Evolutionary conservation across 106 monocot genomes (phyloP).

Genomic region (Alisma plantagoaquatica): DNA sequence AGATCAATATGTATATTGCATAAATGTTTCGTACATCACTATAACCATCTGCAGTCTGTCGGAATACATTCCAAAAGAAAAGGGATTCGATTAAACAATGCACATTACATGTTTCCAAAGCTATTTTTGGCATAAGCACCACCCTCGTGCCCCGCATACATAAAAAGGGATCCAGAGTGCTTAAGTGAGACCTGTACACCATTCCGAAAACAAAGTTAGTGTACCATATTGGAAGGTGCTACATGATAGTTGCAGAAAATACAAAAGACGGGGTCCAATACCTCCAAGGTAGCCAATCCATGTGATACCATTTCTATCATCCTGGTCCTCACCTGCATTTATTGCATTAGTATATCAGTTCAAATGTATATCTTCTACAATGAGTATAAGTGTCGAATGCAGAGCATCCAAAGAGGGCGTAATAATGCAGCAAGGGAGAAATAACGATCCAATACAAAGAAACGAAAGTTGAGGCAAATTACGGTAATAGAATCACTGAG

Average conservation of each 20-base stretch:
- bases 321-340: slow-evolving; percentile 63
- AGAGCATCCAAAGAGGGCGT: neutral
- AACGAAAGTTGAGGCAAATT: neutral
- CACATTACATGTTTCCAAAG: slow-evolving; percentile 96
- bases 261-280: slow-evolving; percentile 12
- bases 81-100: too few species aligned
- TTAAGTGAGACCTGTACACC: slow-evolving; percentile 87
- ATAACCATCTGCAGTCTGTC: too few species aligned
- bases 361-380: too few species aligned
- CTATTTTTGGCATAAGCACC: slow-evolving; percentile 99
- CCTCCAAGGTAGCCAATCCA: slow-evolving; percentile 79
- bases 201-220: too few species aligned
- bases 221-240: too few species aligned
- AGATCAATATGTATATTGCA: neutral
- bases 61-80: too few species aligned
- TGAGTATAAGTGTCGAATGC: neutral
- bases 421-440: neutral
- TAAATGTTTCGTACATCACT: too few species aligned
- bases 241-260: too few species aligned
- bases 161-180: slow-evolving; percentile 98
- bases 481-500: slow-evolving; percentile 1
- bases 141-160: slow-evolving; percentile 99
- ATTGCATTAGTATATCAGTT: too few species aligned
- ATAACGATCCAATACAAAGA: neutral
- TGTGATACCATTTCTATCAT: slow-evolving; percentile 98